Percentiles rank a stretch among this genome's conserved stretches.
Conservation (phyloP, 805 yeast species). For the Candida silvatica region DNA sequence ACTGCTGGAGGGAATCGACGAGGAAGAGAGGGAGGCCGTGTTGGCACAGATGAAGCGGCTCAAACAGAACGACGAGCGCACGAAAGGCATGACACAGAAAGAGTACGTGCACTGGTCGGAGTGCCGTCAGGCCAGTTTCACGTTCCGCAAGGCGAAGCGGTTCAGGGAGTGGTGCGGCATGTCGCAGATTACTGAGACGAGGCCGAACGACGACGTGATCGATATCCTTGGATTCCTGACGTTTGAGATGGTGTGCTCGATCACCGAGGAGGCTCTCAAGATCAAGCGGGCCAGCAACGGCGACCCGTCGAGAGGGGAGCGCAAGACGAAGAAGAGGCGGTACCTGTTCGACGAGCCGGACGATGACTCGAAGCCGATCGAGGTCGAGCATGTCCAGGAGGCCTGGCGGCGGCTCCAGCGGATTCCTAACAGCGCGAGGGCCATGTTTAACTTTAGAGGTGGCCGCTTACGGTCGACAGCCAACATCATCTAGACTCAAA, state of each 20-base stretch:
- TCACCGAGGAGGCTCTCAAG: conserved; percentile 85
- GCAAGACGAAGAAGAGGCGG: conserved; percentile 38
- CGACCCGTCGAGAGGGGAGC: neutral
- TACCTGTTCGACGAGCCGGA: conserved; percentile 84
- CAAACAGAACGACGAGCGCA: conserved; percentile 90
- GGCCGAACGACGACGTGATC: conserved; percentile 93
- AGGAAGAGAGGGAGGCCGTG: conserved; percentile 84
- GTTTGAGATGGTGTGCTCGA: conserved; percentile 90
- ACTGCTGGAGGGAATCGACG: conserved; percentile 56
- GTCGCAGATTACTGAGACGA: conserved; percentile 71
- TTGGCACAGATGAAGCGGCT: conserved; percentile 81
- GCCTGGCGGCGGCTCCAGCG: conserved; percentile 80
- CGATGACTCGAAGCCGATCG: conserved; percentile 67
- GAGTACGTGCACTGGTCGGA: conserved; percentile 99
- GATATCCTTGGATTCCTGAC: conserved; percentile 94
- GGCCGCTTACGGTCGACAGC: conserved; percentile 49
- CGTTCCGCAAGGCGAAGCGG: conserved; percentile 88
- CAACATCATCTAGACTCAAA: conserved; percentile 34
- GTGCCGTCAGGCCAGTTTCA: conserved; percentile 94
- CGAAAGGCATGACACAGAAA: conserved; percentile 88
- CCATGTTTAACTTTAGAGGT: conserved; percentile 65
- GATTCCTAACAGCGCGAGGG: conserved; percentile 45
- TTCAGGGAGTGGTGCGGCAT: conserved; percentile 96
- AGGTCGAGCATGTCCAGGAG: conserved; percentile 75
- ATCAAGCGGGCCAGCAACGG: conserved; percentile 41